Conservation (phyloP, 371 early-diverging fungal genomes). For the Mucor indicus region DNA sequence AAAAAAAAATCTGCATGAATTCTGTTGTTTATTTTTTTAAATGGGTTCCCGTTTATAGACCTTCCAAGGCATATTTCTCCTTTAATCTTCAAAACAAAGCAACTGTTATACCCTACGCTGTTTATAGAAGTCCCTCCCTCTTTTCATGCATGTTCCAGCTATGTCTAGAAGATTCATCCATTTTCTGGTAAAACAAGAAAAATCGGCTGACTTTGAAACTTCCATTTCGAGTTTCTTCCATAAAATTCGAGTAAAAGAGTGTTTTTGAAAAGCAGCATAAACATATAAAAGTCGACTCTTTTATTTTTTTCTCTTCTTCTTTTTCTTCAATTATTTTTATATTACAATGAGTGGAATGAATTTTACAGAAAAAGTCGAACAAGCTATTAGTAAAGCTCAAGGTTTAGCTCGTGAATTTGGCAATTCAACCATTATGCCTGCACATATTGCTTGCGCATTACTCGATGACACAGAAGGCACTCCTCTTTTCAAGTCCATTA, state of each 20-base stretch:
- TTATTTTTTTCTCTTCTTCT: not conserved
- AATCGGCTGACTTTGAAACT: not conserved
- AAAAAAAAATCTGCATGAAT: no score
- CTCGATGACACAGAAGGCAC: constrained; percentile 70
- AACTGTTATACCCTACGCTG: no score
- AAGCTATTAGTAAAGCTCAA: constrained; percentile 61
- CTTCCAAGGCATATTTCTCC: no score
- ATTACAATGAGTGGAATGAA: constrained; percentile 56
- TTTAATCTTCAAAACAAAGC: no score
- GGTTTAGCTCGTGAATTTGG: constrained; percentile 75
- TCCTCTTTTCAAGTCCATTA: constrained; percentile 64
- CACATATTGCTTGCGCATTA: constrained; percentile 79
- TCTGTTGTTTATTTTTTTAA: no score
- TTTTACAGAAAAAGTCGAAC: constrained; percentile 91
- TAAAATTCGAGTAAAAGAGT: constrained; percentile 3
- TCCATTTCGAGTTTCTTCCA: constrained; percentile 8
- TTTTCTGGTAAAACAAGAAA: not conserved
- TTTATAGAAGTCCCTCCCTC: no score
- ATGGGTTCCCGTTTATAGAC: no score
- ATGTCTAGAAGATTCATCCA: constrained; percentile 1
- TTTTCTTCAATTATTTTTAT: not conserved
- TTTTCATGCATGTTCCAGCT: no score
- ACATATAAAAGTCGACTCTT: constrained; percentile 1
- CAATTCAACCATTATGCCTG: constrained; percentile 76
- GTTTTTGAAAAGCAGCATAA: constrained; percentile 1